Evolutionary conservation across 2,329 filamentous ascomycete genomes (phyloP), one percentile per base, ranked within the genome.

Genomic region (Penicillium paneum): DNA sequence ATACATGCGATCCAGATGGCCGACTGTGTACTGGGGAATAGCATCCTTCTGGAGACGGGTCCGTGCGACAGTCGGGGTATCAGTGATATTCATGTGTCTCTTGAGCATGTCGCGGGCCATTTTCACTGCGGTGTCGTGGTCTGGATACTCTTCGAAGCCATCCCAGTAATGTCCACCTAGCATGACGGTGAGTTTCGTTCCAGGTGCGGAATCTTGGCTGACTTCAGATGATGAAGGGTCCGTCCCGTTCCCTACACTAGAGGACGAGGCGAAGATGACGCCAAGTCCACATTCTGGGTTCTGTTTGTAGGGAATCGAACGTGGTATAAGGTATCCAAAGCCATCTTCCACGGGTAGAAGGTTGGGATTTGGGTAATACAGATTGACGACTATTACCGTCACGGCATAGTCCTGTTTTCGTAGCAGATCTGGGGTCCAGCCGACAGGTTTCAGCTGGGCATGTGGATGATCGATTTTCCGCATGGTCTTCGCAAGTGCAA

Each of bases 151-250:
- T 61, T 64, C 67, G 77, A 81, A 85, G 54, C 78, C 81, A 69
- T 91, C 81, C 90, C 90, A 97, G 82, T 90, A 91, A 74, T 97
- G 91, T 1, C 94, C 94, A 55, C 94, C 94, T 53, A 99, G 78
- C 85, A 99, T 96, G 64, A 97, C 89, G 15, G 93, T 96, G 49
- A 97, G 74, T 71, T 96, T 96, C 13, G 91, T 96, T 24, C 90
- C 91, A 0, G 71, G 67, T 1, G 72, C 78, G 4, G 74, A 78
- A 67, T 88, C 83, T 63, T 64, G 60, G 19, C 15, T 51, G 32
- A 28, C 31, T 42, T 17, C n/a, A 47, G 28, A n/a, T 8, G 19
- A 35, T 12, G 19, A 15, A 21, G 40, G 38, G 29, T 34, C 15
- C 26, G 34, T 11, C 40, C 49, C 36, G 3, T 83, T 79, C 17